These are phyloP conservation scores for Iberis pinnata DNA, from an alignment of 345 rosid species.

Conservation along the genomic window DNA sequence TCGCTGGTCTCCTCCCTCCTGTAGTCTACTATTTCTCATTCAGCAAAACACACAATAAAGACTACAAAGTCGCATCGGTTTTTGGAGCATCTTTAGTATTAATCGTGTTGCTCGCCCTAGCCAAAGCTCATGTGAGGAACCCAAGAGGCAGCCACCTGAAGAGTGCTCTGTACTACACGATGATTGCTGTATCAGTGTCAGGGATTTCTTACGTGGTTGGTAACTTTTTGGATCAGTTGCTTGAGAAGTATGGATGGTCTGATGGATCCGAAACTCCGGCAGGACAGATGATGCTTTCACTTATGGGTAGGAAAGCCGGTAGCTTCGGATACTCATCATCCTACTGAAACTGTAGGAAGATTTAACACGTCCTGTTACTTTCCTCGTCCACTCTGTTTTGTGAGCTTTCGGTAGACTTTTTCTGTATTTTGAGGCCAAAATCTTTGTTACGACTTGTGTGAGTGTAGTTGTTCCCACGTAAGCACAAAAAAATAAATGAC, in stretches of 20 bases:
- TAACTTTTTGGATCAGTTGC: conserved; percentile 40
- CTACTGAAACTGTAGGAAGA: conserved; percentile 22
- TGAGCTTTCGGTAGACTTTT: conserved; percentile 5
- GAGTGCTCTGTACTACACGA: conserved; percentile 39
- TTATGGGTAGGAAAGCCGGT: conserved; percentile 27
- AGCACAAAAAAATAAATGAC: conserved; percentile 1
- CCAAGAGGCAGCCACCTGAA: conserved; percentile 43
- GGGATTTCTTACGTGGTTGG: conserved; percentile 62
- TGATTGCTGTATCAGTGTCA: conserved; percentile 40
- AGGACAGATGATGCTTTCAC: conserved; percentile 16
- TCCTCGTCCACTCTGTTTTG: conserved; percentile 2
- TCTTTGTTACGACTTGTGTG: conserved; percentile 4
- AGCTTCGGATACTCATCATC: conserved; percentile 25
- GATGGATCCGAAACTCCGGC: conserved; percentile 25
- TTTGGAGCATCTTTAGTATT: conserved; percentile 53
- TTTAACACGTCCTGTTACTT: not conserved
- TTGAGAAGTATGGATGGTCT: conserved; percentile 51
- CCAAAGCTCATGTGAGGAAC: conserved; percentile 47
- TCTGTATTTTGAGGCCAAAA: not conserved
- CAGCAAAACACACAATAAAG: conserved; percentile 38
- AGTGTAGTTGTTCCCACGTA: conserved; percentile 6
- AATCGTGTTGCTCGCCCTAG: conserved; percentile 54
- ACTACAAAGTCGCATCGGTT: conserved; percentile 52
- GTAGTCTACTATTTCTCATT: conserved; percentile 54
- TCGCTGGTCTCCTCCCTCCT: conserved; percentile 56